Evolutionary conservation across 768 basidiomycete species (phyloP), one percentile per base, ranked within the genome.

Genomic region (Lentinula edodes): DNA sequence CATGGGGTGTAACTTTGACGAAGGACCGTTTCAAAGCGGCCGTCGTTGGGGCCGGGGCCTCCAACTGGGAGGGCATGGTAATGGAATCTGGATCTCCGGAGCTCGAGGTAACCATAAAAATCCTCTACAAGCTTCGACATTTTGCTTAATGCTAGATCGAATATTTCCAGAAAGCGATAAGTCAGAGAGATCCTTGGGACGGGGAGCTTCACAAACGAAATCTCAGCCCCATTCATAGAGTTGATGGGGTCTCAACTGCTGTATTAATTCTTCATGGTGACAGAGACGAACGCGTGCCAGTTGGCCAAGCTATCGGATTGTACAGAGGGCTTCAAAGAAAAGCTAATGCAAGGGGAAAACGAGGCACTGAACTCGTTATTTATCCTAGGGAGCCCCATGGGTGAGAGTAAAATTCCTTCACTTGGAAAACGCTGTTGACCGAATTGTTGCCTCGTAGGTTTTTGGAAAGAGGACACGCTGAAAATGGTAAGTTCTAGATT

Each of bases 201-300:
- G 58, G 61, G 42, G 36, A 39, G 12, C 9, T 36, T 68, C 66
- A 62, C 61, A 20, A 10, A 59, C 45, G 15, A 60, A 62, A 39
- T 60, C 64, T 66, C 1, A 73, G 71, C 59, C 75, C 75, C 4
- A 65, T 75, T 43, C 75, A 74, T 53, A 66, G 64, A 52, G 73
- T 83, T 7, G 69, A 74, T 18, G 70, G 68, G 0, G 78, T 85
- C 9, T 69, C 66, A 51, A 73, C 79, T 3, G 82, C 83, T 0
- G 78, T 83, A 15, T 69, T 83, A 18, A 66, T 86, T 41, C 64
- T 82, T 10, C 72, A 85, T 39, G 85, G 85, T 0, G 78, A 80
- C 52, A 77, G 74, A 60, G 85, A 86, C 64, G 73, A 80, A 39
- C 75, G 85, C 0, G 83, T 83, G 23, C 81, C 83, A 6, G 58